phyloP scores from a whole-genome alignment of 495 filamentous ascomycete genomes.

The Tuber microsphaerosporum region DNA sequence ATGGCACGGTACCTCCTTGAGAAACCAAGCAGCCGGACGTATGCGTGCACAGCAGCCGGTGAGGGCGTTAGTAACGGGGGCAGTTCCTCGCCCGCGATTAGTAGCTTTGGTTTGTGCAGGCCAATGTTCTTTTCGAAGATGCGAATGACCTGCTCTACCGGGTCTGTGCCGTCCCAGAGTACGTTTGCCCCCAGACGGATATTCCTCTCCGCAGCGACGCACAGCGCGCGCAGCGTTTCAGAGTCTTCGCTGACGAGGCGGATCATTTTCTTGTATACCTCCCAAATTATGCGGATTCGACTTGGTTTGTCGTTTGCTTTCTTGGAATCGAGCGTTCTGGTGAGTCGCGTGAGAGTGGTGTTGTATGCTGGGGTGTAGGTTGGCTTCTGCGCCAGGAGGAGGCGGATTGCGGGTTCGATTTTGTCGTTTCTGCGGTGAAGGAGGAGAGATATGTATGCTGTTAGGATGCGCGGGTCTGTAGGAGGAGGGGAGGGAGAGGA shows the following conservation, averaged over 20 bases:
- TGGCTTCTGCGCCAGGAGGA: conserved; percentile 25
- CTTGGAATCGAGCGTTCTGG: background rate
- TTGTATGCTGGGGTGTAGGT: conserved; percentile 34
- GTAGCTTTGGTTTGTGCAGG: background rate
- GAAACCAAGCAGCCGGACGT: conserved; percentile 29
- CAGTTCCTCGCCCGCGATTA: background rate
- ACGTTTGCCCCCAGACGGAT: background rate
- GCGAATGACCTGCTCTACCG: conserved; percentile 9
- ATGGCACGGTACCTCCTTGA: conserved; percentile 14
- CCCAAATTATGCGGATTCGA: conserved; percentile 18
- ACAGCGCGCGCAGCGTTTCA: conserved; percentile 32
- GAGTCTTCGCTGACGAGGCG: conserved; percentile 2
- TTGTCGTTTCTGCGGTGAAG: conserved; percentile 9
- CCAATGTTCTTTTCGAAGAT: conserved; percentile 19
- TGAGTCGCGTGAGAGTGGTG: conserved; percentile 7
- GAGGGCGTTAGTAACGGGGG: conserved; percentile 13
- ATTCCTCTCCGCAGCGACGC: conserved; percentile 18
- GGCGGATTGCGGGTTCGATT: conserved; percentile 11
- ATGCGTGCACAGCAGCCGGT: conserved; percentile 21
- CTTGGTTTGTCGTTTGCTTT: background rate
- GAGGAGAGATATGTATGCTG: conserved; percentile 32
- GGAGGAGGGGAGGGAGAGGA: background rate
- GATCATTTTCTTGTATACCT: conserved; percentile 25
- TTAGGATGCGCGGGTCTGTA: conserved; percentile 14
- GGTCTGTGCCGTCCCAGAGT: conserved; percentile 19